Evolutionary conservation across 352 stramenopile species (phyloP), one percentile per base, ranked within the genome.

Genomic region (Phytophthora colocasiae): DNA sequence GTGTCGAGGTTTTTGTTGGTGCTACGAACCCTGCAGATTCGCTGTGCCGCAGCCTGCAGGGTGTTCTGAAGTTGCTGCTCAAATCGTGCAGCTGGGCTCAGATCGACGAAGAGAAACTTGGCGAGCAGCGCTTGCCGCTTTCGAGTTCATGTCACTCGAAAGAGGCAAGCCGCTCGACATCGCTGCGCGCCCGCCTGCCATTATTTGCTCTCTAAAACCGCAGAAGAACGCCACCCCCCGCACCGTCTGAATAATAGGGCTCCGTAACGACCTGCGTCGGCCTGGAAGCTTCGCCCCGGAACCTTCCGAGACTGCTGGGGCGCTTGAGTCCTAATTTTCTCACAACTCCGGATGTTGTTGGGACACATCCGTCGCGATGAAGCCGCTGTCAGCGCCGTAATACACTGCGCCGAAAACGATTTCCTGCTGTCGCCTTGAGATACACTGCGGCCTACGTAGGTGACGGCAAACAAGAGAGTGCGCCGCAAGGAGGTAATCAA

Each of bases 31-130:
- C 40, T 41, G 7, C 32, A 54, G 44, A 49, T 47, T 59, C 54
- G 22, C 54, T 31, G 27, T 29, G 31, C 27, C n/a, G 46, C 44
- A 14, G 8, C 9, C 31, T 36, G 31, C 31, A 36, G 31, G 8
- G 31, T n/a, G 6, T 19, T 55, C 43, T 48, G 43, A 55, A 68
- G 38, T 55, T 49, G 29, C 36, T 11, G 19, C 36, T 52, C 49
- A 63, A 66, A 67, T 62, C 63, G 34, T 34, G 58, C 57, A 71
- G 63, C 63, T 61, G 63, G 48, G 50, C 29, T 39, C 17, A 31
- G 59, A 63, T 71, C 57, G 12, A 60, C 31, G 9, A 36, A 7
- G 31, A 34, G 31, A 9, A 34, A 34, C 31, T 34, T 34, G 31
- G 31, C 31, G 9, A 36, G 31, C 31, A 36, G 22, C 22, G 22